These are phyloP conservation scores for Hanseniaspora lindneri DNA, from an alignment of 805 yeast genomes.

Conservation along the genomic window DNA sequence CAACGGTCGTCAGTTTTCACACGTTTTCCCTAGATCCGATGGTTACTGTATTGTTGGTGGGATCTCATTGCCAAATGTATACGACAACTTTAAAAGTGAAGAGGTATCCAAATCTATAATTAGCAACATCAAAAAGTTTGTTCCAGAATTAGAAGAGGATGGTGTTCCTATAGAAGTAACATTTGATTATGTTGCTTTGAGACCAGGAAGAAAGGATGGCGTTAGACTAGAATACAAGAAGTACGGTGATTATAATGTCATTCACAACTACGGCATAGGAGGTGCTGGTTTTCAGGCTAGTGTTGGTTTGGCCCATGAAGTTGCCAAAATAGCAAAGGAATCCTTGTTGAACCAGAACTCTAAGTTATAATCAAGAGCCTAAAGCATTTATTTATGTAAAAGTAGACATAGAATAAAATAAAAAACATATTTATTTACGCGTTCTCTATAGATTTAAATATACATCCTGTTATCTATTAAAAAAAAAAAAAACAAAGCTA, in stretches of 20 bases:
- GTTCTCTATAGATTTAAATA: no score
- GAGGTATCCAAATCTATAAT: constrained; percentile 39
- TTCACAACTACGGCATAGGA: constrained; percentile 62
- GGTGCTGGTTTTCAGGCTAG: constrained; percentile 72
- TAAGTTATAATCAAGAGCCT: constrained; percentile 17
- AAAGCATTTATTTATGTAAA: no score
- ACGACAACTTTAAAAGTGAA: constrained; percentile 31
- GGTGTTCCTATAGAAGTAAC: constrained; percentile 16
- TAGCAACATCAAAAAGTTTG: constrained; percentile 31
- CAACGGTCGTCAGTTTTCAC: constrained; percentile 35
- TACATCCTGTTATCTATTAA: no score
- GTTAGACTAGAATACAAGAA: constrained; percentile 38
- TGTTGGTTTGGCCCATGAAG: constrained; percentile 46
- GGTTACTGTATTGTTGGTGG: constrained; percentile 68
- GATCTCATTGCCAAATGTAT: constrained; percentile 25
- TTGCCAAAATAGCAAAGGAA: constrained; percentile 30
- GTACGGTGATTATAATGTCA: constrained; percentile 26
- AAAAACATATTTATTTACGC: no score
- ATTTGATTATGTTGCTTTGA: constrained; percentile 36
- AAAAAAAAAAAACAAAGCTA: no score
- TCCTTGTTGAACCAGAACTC: constrained; percentile 17
- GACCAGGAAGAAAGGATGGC: constrained; percentile 57
- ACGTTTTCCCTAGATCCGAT: constrained; percentile 59
- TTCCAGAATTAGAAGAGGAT: constrained; percentile 21
- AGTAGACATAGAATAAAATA: no score